A percentile compares a stretch with the other conserved stretches of the same genome.
phyloP scores from a whole-genome alignment of 2,329 filamentous ascomycete species.

The Hypoxylon sp. region DNA sequence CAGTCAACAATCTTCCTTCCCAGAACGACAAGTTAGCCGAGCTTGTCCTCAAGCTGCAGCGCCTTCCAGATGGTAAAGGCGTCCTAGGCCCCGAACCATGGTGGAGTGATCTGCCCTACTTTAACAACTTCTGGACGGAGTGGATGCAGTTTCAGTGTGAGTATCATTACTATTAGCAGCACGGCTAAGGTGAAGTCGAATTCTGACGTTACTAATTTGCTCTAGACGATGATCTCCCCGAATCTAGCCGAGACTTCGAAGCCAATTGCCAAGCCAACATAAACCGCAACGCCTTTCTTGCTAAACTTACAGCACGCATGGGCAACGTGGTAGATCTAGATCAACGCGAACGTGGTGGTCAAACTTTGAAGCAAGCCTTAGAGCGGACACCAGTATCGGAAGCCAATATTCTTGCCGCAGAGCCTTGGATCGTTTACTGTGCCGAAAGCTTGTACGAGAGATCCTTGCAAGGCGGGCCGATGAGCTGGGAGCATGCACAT shows the following conservation, averaged over 20 bases:
- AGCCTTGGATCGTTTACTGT: constrained; percentile 33
- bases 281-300: constrained; percentile 37
- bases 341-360: constrained; percentile 33
- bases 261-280: constrained; percentile 23
- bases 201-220: neutral
- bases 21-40: constrained; percentile 38
- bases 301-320: constrained; percentile 27
- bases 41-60: constrained; percentile 30
- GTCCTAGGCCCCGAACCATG: constrained; percentile 31
- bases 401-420: constrained; percentile 15
- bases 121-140: constrained; percentile 35
- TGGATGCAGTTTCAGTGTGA: constrained; percentile 33
- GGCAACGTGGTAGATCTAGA: constrained; percentile 20
- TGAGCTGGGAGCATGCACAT: constrained; percentile 34
- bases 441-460: constrained; percentile 27
- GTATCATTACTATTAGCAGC: neutral
- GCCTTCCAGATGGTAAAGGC: constrained; percentile 31
- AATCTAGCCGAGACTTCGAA: constrained; percentile 3
- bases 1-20: constrained; percentile 27
- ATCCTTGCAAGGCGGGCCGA: constrained; percentile 23
- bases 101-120: constrained; percentile 30
- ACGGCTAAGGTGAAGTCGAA: neutral
- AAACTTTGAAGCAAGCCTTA: constrained; percentile 24
- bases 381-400: constrained; percentile 22
- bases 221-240: constrained; percentile 8